phyloP scores from a whole-genome alignment of 2,329 filamentous ascomycete species.

The Neophaeococcomyces mojaviensis region DNA sequence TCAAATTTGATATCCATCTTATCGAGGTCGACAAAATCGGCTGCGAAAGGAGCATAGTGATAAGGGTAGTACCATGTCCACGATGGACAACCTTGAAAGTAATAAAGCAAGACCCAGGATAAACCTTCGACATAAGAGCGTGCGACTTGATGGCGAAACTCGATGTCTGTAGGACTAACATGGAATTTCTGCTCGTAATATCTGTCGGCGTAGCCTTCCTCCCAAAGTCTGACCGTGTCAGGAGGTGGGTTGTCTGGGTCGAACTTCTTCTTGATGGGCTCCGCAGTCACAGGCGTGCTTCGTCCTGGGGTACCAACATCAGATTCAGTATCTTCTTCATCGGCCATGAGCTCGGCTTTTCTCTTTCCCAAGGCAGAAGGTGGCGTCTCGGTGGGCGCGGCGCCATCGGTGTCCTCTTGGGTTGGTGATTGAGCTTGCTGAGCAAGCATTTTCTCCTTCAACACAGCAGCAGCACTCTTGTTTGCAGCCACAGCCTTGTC shows the following conservation, averaged over 20 bases:
- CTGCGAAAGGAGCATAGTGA: conserved; percentile 94
- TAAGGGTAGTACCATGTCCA: conserved; percentile 99
- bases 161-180: conserved; percentile 69
- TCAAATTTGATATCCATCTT: conserved; percentile 75
- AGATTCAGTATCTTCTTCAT: conserved; percentile 37
- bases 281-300: conserved; percentile 44
- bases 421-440: conserved; percentile 26
- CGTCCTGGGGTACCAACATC: conserved; percentile 51
- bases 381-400: conserved; percentile 27
- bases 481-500: conserved; percentile 73
- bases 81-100: conserved; percentile 94
- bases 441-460: conserved; percentile 70
- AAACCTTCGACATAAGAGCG: conserved; percentile 90
- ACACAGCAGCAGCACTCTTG: conserved; percentile 82
- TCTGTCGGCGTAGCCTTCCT: conserved; percentile 86
- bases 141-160: conserved; percentile 82
- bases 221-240: conserved; percentile 87
- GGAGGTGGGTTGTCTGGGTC: conserved; percentile 41
- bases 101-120: conserved; percentile 91
- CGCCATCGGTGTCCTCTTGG: conserved; percentile 30
- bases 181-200: conserved; percentile 98
- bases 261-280: conserved; percentile 34
- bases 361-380: conserved; percentile 61
- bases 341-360: conserved; percentile 64
- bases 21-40: conserved; percentile 79